Percentiles rank a stretch among this genome's conserved stretches.
Conservation (phyloP, 306 rosid species). For the Begonia masoniana region DNA sequence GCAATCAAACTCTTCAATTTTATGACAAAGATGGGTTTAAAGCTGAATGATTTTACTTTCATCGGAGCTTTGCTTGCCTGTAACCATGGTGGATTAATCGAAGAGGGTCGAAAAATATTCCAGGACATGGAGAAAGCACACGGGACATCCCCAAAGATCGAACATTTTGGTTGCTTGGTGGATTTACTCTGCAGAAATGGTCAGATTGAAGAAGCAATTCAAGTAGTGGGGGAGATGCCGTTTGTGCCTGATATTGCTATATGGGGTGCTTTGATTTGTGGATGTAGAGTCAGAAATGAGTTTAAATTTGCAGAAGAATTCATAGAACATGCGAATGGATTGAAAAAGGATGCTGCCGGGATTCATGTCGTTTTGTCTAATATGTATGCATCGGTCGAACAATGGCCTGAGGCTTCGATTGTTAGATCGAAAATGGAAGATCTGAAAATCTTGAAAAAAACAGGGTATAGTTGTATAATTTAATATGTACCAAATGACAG, state of each 20-base stretch:
- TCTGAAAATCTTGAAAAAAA: conserved; percentile 9
- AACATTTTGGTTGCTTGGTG: conserved; percentile 18
- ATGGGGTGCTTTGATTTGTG: conserved; percentile 20
- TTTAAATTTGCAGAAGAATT: conserved; percentile 14
- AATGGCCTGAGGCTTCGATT: conserved; percentile 16
- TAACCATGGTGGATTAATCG: conserved; percentile 18
- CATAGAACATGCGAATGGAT: conserved; percentile 5
- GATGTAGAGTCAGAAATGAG: conserved; percentile 11
- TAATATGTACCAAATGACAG: conserved; percentile 1
- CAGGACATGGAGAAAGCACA: conserved; percentile 7
- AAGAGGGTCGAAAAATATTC: conserved; percentile 18
- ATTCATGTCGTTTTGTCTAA: conserved; percentile 15
- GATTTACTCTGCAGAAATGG: conserved; percentile 19
- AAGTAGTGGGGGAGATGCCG: conserved; percentile 6
- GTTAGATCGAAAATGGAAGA: conserved; percentile 15
- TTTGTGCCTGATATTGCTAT: conserved; percentile 15
- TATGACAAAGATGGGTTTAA: conserved; percentile 14
- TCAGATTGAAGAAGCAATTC: conserved; percentile 14
- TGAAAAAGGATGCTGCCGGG: conserved; percentile 10
- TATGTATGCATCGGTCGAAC: conserved; percentile 14
- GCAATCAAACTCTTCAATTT: conserved; percentile 14
- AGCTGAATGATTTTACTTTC: conserved; percentile 16
- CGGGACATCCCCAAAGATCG: conserved; percentile 7
- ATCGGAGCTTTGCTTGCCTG: conserved; percentile 16
- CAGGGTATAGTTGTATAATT: conserved; percentile 12